Conservation (phyloP, 2,329 filamentous ascomycete species). For the Cladosporium sphaerospermum region DNA sequence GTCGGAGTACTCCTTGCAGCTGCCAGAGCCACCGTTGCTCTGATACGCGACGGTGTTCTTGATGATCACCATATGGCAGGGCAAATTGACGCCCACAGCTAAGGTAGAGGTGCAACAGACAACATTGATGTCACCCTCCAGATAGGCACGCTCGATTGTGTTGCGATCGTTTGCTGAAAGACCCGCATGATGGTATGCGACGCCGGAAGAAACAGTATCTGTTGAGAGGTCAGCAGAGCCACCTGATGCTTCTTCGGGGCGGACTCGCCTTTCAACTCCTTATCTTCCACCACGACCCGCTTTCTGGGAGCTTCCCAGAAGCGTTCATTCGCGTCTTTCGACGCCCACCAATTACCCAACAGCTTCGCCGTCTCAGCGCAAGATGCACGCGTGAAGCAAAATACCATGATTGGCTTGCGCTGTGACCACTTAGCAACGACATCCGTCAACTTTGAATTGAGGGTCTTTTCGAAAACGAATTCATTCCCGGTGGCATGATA, state of each 20-base stretch:
- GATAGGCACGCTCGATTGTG: slow-evolving; percentile 61
- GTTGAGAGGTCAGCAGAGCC: slow-evolving; percentile 18
- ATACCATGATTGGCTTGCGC: slow-evolving; percentile 73
- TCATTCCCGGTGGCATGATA: slow-evolving; percentile 61
- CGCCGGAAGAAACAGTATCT: slow-evolving; percentile 51
- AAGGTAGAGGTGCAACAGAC: slow-evolving; percentile 86
- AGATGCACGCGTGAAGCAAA: slow-evolving; percentile 71
- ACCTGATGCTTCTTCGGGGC: background rate
- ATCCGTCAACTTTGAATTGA: slow-evolving; percentile 59
- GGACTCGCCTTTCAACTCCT: slow-evolving; percentile 52
- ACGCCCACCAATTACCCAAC: slow-evolving; percentile 60
- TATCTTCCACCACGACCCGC: slow-evolving; percentile 48
- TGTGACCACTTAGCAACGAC: slow-evolving; percentile 62
- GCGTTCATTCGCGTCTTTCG: slow-evolving; percentile 45
- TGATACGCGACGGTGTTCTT: slow-evolving; percentile 70
- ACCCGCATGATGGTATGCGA: slow-evolving; percentile 79
- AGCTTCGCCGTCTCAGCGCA: slow-evolving; percentile 61
- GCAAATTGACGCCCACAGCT: slow-evolving; percentile 76
- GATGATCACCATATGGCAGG: slow-evolving; percentile 74
- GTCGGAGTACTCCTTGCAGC: slow-evolving; percentile 64
- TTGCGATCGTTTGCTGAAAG: slow-evolving; percentile 59
- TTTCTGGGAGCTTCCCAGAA: slow-evolving; percentile 58
- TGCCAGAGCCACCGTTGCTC: slow-evolving; percentile 30
- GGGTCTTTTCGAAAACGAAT: slow-evolving; percentile 66
- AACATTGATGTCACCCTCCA: slow-evolving; percentile 65